Evolutionary conservation across 495 filamentous ascomycete genomes (phyloP).

Genomic region (Penicillium arizonense): DNA sequence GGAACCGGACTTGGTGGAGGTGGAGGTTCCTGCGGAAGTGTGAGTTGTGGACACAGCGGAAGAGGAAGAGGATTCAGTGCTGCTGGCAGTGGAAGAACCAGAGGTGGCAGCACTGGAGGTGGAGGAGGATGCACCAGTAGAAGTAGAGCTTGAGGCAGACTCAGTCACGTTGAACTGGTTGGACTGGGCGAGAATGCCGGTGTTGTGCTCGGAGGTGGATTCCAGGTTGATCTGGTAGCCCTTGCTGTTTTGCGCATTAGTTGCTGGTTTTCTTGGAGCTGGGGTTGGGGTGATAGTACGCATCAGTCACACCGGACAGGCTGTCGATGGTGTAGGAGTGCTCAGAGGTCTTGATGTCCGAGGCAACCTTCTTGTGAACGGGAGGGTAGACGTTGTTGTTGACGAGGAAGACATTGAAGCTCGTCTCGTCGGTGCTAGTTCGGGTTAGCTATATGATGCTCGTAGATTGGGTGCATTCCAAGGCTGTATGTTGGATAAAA

Average conservation of each 20-base stretch:
- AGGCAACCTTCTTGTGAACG: conserved; percentile 45
- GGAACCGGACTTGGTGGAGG: neutral
- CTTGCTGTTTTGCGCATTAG: conserved; percentile 14
- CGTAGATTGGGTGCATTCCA: too few species aligned
- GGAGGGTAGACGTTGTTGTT: conserved; percentile 40
- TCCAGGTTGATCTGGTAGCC: conserved; percentile 43
- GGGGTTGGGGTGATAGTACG: conserved; percentile 19
- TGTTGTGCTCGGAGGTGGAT: conserved; percentile 27
- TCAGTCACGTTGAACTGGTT: conserved; percentile 36
- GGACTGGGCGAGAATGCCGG: conserved; percentile 43
- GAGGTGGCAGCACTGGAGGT: neutral
- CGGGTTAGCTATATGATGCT: conserved; percentile 1
- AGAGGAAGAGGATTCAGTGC: neutral
- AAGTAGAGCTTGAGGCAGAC: conserved; percentile 12
- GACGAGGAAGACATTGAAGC: conserved; percentile 37
- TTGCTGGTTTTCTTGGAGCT: neutral
- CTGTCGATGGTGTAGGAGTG: conserved; percentile 31
- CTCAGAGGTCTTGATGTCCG: conserved; percentile 34
- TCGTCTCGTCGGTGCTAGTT: conserved; percentile 32
- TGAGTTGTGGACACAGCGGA: conserved; percentile 7
- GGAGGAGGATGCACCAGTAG: conserved; percentile 9
- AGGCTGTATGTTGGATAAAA: neutral
- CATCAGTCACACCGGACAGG: conserved; percentile 21
- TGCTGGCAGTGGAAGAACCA: neutral
- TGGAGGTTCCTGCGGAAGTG: conserved; percentile 5